Conservation (phyloP, 2,329 filamentous ascomycete genomes). For the Dothistroma pini region DNA sequence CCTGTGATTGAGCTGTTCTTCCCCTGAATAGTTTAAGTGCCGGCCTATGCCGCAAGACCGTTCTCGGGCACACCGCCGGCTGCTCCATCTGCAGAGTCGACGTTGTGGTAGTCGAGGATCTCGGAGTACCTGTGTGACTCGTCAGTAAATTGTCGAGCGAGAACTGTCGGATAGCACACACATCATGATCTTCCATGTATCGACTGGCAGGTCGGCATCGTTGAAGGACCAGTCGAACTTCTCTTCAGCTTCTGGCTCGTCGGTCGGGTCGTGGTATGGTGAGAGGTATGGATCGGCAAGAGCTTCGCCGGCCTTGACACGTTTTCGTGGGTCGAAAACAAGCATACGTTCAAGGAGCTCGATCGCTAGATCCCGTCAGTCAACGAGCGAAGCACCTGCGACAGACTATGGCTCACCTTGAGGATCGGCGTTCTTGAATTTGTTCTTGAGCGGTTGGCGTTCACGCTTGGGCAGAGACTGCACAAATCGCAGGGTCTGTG, state of each 20-base stretch:
- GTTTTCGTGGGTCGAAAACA: slow-evolving; percentile 96
- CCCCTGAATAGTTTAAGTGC: neutral
- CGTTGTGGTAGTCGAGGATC: slow-evolving; percentile 97
- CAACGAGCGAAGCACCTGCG: neutral
- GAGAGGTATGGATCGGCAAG: slow-evolving; percentile 90
- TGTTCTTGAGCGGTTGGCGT: slow-evolving; percentile 77
- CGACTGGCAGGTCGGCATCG: slow-evolving; percentile 92
- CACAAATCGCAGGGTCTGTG: slow-evolving; percentile 88
- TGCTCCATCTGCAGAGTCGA: slow-evolving; percentile 54
- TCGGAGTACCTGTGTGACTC: slow-evolving; percentile 76
- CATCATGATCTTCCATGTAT: slow-evolving; percentile 99
- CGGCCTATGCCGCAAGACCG: slow-evolving; percentile 11
- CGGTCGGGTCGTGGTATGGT: slow-evolving; percentile 94
- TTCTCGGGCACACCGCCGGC: slow-evolving; percentile 19
- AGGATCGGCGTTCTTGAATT: slow-evolving; percentile 94
- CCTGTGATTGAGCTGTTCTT: neutral
- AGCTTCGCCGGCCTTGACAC: slow-evolving; percentile 80
- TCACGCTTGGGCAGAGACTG: slow-evolving; percentile 95
- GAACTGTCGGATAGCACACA: slow-evolving; percentile 47
- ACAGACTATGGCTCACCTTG: slow-evolving; percentile 14
- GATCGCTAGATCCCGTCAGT: slow-evolving; percentile 52
- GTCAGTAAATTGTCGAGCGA: slow-evolving; percentile 4
- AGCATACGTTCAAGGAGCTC: slow-evolving; percentile 95
- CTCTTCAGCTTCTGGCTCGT: slow-evolving; percentile 92
- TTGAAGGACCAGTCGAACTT: slow-evolving; percentile 99